These are phyloP conservation scores for Ceratocystis cacaofunesta DNA, from an alignment of 2,329 filamentous ascomycete species.

Conservation along the genomic window DNA sequence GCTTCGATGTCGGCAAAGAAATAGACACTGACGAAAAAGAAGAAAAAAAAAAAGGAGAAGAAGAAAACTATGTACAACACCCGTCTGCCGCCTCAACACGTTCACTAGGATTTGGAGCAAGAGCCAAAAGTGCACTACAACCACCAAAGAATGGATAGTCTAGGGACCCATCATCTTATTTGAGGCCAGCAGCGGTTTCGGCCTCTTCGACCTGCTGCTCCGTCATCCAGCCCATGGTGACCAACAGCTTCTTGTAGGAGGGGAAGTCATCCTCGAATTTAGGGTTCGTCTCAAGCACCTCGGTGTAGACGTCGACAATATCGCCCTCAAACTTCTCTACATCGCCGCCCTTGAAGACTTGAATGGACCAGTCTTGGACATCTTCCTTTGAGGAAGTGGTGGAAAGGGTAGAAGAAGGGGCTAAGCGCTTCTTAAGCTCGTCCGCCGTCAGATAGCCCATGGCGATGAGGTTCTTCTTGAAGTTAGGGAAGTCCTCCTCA, in stretches of 20 bases:
- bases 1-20: too few relatives aligned
- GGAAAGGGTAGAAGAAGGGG: background rate
- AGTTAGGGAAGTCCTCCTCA: slow-evolving; percentile 13
- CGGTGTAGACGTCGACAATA: slow-evolving; percentile 2
- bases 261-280: slow-evolving; percentile 15
- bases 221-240: slow-evolving; percentile 13
- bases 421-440: background rate
- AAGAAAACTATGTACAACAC: too few relatives aligned
- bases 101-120: too few relatives aligned
- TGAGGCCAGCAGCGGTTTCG: background rate
- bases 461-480: slow-evolving; percentile 14
- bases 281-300: slow-evolving; percentile 9
- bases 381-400: background rate
- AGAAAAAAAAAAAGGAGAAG: too few relatives aligned
- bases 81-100: too few relatives aligned
- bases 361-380: slow-evolving; percentile 6
- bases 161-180: background rate
- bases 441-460: slow-evolving; percentile 2
- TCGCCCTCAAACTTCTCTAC: slow-evolving; percentile 3
- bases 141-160: background rate
- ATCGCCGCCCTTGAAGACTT: background rate
- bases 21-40: too few relatives aligned
- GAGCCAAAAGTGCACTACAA: background rate
- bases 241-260: slow-evolving; percentile 11
- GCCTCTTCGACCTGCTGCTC: background rate